phyloP scores from a whole-genome alignment of 805 yeast genomes.

The Suhomyces sp. region DNA sequence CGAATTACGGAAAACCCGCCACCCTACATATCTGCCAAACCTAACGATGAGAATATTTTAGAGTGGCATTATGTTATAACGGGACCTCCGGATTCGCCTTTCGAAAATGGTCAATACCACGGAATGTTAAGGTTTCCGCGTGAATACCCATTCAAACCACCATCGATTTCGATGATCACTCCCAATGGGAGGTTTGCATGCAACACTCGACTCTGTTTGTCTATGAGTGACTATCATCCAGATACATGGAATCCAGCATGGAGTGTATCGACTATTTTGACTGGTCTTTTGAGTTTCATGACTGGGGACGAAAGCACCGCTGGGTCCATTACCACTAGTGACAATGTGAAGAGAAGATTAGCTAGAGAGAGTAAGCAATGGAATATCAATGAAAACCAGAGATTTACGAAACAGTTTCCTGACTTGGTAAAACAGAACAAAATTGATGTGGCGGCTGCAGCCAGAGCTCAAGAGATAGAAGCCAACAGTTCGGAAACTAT shows the following conservation, averaged over 20 bases:
- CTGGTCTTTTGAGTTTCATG: slow-evolving; percentile 89
- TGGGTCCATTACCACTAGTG: slow-evolving; percentile 72
- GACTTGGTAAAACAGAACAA: slow-evolving; percentile 54
- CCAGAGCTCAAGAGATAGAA: slow-evolving; percentile 16
- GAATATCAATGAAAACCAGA: slow-evolving; percentile 53
- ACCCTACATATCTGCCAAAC: slow-evolving; percentile 80
- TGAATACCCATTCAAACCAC: slow-evolving; percentile 91
- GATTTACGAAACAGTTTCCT: slow-evolving; percentile 66
- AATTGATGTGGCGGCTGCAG: slow-evolving; percentile 25
- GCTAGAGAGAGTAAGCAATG: slow-evolving; percentile 63
- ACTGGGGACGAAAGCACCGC: slow-evolving; percentile 83
- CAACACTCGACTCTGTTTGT: slow-evolving; percentile 77
- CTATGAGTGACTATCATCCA: slow-evolving; percentile 95
- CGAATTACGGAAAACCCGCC: slow-evolving; percentile 76
- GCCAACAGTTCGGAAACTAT: slow-evolving; percentile 1
- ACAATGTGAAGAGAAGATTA: slow-evolving; percentile 50
- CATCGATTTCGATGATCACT: slow-evolving; percentile 83
- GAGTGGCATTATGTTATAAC: slow-evolving; percentile 93
- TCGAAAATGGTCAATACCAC: slow-evolving; percentile 83
- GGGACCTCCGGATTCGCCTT: slow-evolving; percentile 91
- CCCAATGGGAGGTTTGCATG: slow-evolving; percentile 87
- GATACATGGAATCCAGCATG: slow-evolving; percentile 96
- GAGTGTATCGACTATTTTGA: slow-evolving; percentile 86
- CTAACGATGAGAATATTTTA: slow-evolving; percentile 80
- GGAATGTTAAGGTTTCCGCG: slow-evolving; percentile 81